Base-by-base conservation (phyloP, 2,329 filamentous ascomycete genomes). In the Davidsoniella virescens region DNA sequence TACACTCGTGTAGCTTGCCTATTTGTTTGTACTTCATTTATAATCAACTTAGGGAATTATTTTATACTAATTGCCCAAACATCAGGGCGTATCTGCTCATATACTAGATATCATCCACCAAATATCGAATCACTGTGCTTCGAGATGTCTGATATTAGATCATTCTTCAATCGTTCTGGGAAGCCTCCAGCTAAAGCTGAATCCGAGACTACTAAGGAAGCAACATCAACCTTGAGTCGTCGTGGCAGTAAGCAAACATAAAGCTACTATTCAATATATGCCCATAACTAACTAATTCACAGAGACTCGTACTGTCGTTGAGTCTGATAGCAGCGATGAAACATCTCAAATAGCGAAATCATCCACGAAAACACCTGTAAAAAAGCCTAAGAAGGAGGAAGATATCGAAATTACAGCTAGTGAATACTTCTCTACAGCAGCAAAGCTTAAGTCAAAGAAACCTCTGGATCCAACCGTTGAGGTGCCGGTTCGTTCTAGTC, bases 151-250 rank as follows among this genome's bases (percentile, higher is more conserved):
- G 90, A 96, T 65, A 96, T 95, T 60, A 76, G 88, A 61, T 87
- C 73, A 58, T 96, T 95, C 67, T 95, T 96, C 69, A 80, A 82
- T 50, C 78, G 83, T 54, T 87, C 87, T 64, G 76, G 78, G 47
- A 72, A 75, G 55, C 70, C 73, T 57, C 67, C 73, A 14, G 65
- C 70, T 44, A 70, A 74, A 57, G 66, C 69, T 36, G 58, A 65
- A 9, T 57, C 66, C 2, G 71, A 70, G 60, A 70, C 72, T 59
- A 61, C 70, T 52, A 66, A 67, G 47, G 57, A 64, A 45, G 69
- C 70, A 54, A 67, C 64, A 54, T 65, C 47, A 12, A 49, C 51
- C 36, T n/a, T 44, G 7, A 23, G 39, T 29, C 54, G 67, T 54
- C 65, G 71, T 54, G 60, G 62, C 54, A 74, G 70, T 73, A 59